These are phyloP conservation scores for Fusarium siculi DNA, from an alignment of 2,329 filamentous ascomycete genomes.

Conservation along the genomic window DNA sequence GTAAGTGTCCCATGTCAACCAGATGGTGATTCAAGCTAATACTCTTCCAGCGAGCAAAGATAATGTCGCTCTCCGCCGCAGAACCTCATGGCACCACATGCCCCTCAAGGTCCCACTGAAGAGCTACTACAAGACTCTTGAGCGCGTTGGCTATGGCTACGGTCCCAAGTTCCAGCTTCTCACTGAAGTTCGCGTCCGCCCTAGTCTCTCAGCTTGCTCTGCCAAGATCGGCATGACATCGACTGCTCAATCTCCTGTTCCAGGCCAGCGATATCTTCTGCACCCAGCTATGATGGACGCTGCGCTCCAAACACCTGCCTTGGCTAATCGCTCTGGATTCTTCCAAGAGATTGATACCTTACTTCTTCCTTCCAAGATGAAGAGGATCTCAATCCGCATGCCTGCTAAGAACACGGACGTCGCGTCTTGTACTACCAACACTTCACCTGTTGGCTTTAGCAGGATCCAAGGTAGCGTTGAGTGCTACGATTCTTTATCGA, in stretches of 20 bases:
- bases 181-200: slow-evolving; percentile 36
- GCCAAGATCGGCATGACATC: slow-evolving; percentile 37
- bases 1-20: slow-evolving; percentile 6
- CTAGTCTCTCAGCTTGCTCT: slow-evolving; percentile 34
- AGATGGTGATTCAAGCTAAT: slow-evolving; percentile 1
- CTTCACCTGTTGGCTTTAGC: slow-evolving; percentile 35
- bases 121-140: slow-evolving; percentile 40
- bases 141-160: slow-evolving; percentile 39
- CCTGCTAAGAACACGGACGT: slow-evolving; percentile 30
- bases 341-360: slow-evolving; percentile 42
- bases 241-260: slow-evolving; percentile 27
- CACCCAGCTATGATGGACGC: slow-evolving; percentile 42
- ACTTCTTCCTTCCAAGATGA: slow-evolving; percentile 35
- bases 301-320: slow-evolving; percentile 36
- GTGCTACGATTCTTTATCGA: slow-evolving; percentile 30
- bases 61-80: not conserved
- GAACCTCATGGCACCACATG: slow-evolving; percentile 40
- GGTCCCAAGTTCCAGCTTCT: slow-evolving; percentile 41
- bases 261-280: slow-evolving; percentile 36
- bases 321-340: slow-evolving; percentile 35
- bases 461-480: slow-evolving; percentile 34
- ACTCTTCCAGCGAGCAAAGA: not conserved
- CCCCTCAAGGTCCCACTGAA: slow-evolving; percentile 36
- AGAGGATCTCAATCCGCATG: slow-evolving; percentile 39
- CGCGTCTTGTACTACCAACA: slow-evolving; percentile 32